Percentiles rank a stretch among this genome's conserved stretches.
phyloP scores from a whole-genome alignment of 129 eudicot species.

The Pulicaria dysenterica region DNA sequence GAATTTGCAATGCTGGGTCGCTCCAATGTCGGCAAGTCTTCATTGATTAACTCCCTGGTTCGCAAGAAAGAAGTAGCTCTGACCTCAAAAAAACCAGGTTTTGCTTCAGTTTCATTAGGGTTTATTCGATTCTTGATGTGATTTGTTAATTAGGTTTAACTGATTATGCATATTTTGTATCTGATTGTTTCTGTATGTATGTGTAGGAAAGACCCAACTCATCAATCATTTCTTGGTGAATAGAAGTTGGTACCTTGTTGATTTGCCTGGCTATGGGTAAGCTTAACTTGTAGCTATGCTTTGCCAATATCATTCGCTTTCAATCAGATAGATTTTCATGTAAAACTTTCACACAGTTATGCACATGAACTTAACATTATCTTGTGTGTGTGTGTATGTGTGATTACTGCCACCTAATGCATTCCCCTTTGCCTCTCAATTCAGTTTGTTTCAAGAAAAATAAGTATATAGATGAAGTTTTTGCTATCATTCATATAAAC shows the following conservation, averaged over 20 bases:
- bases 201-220: slow-evolving; percentile 84
- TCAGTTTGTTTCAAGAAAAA: not conserved
- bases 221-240: slow-evolving; percentile 96
- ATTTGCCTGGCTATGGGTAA: slow-evolving; percentile 97
- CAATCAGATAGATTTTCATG: not conserved
- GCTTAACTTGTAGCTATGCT: slow-evolving; percentile 22
- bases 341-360: too few relatives aligned
- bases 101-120: not conserved
- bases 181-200: not conserved
- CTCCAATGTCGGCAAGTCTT: slow-evolving; percentile 93
- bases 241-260: slow-evolving; percentile 86
- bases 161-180: not conserved
- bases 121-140: not conserved
- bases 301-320: not conserved
- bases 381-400: too few relatives aligned
- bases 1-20: slow-evolving; percentile 94
- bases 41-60: slow-evolving; percentile 71
- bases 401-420: too few relatives aligned
- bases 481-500: slow-evolving; percentile 1
- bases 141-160: not conserved
- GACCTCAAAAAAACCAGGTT: slow-evolving; percentile 95
- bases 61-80: slow-evolving; percentile 90
- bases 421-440: too few relatives aligned
- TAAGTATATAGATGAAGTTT: not conserved
- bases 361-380: too few relatives aligned